Conservation (phyloP, 768 basidiomycete genomes). For the Sistotremastrum suecicum region DNA sequence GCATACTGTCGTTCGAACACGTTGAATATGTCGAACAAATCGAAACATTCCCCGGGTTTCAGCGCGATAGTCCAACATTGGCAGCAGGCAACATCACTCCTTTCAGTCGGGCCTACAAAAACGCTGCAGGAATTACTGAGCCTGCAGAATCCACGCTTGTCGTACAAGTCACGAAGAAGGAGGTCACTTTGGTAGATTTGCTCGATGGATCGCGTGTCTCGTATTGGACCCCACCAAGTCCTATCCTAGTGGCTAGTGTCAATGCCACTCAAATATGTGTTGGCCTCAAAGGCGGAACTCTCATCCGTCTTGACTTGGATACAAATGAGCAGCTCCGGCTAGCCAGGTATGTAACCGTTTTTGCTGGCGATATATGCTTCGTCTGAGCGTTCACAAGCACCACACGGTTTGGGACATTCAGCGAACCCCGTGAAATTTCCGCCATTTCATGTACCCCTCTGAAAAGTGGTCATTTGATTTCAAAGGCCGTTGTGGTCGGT, state of each 20-base stretch:
- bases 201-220: conserved; percentile 27
- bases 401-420: conserved; percentile 10
- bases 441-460: conserved; percentile 51
- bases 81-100: conserved; percentile 41
- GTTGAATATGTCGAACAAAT: conserved; percentile 27
- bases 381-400: neutral
- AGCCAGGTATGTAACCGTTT: conserved; percentile 15
- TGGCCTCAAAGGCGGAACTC: conserved; percentile 37
- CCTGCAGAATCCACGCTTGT: conserved; percentile 39
- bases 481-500: conserved; percentile 43
- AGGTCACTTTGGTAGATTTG: conserved; percentile 38
- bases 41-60: conserved; percentile 29
- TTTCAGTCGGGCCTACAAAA: conserved; percentile 15
- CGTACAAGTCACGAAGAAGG: conserved; percentile 58
- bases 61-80: conserved; percentile 40
- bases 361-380: neutral
- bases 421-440: conserved; percentile 38
- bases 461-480: conserved; percentile 30
- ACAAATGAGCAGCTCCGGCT: conserved; percentile 21
- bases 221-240: conserved; percentile 13
- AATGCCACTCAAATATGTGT: conserved; percentile 57
- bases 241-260: conserved; percentile 55
- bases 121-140: conserved; percentile 7
- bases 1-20: conserved; percentile 39
- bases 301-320: conserved; percentile 37